These are phyloP conservation scores for Trametes cinnabarina DNA, from an alignment of 768 basidiomycete species.

Conservation along the genomic window DNA sequence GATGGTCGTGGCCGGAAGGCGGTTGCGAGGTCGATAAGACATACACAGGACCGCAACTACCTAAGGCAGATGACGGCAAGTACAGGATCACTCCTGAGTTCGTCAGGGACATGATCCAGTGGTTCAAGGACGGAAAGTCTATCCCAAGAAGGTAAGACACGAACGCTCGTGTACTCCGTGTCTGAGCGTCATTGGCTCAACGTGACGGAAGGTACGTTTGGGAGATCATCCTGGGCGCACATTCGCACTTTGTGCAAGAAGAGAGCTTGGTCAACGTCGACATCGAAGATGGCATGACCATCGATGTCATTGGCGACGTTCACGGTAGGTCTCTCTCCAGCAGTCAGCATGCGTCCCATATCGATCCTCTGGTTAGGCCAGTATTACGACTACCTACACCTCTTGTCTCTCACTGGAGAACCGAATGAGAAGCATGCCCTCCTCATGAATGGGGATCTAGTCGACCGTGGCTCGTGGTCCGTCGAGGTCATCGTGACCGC, in stretches of 20 bases:
- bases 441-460: conserved; percentile 93
- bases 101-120: conserved; percentile 80
- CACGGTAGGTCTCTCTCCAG: conserved; percentile 56
- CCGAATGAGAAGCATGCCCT: conserved; percentile 84
- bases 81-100: conserved; percentile 77
- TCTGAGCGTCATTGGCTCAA: not conserved
- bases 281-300: conserved; percentile 73
- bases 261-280: conserved; percentile 77
- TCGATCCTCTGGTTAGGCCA: conserved; percentile 55
- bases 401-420: conserved; percentile 80
- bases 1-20: conserved; percentile 40
- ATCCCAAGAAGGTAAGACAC: conserved; percentile 70
- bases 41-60: conserved; percentile 75
- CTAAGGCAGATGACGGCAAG: conserved; percentile 56
- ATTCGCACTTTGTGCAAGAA: conserved; percentile 70
- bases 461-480: conserved; percentile 96
- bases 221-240: conserved; percentile 92
- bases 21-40: conserved; percentile 73
- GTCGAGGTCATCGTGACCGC: conserved; percentile 90
- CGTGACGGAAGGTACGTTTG: conserved; percentile 65
- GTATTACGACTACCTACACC: conserved; percentile 90
- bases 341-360: not conserved
- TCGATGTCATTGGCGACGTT: conserved; percentile 95
- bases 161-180: not conserved
- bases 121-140: conserved; percentile 95